Base-by-base conservation (phyloP, 202 grass and related monocot species). In the Eragrostis tef region DNA sequence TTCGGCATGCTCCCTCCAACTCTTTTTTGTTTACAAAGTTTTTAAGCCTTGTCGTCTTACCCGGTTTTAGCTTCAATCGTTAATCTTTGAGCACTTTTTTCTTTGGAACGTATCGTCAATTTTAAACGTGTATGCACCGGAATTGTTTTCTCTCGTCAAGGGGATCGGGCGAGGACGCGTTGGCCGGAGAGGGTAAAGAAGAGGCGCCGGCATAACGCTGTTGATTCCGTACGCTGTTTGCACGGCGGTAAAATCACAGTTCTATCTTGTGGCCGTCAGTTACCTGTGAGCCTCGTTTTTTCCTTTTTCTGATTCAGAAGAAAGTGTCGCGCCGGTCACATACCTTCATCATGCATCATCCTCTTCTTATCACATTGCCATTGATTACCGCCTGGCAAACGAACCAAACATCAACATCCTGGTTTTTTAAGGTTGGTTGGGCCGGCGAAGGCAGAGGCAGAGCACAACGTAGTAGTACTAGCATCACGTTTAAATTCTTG, bases 371-470 rank as follows among this genome's bases (percentile, higher is more conserved):
- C n/a, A n/a, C 52, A 20, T 15, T 48, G 36, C 13, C 67, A 65
- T 79, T 26, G 24, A 53, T 42, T 73, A 56, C 62, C 73, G 43
- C 26, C 59, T 79, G 46, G n/a, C 27, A 0, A n/a, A 12, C 5
- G 25, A 34, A 42, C 51, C 72, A 34, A 34, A 45, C 42, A 50
- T 75, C 41, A 68, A 68, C 61, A 12, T 44, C 68, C 5, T 71
- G 47, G 16, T 14, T 9, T n/a, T 83, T 79, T 67, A 67, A 79
- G 86, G 80, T 79, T 77, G 1, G 53, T 53, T 63, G 53, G 29
- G 43, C n/a, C n/a, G n/a, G 1, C 6, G 78, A 26, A 39, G 49
- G 62, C 62, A 16, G 29, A 39, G 15, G n/a, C n/a, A n/a, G n/a
- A 31, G 3, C 29, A 31, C 3, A 1, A 31, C 29, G 29, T 31